These are phyloP conservation scores for Lachancea sp. DNA, from an alignment of 805 yeast genomes.

Conservation along the genomic window DNA sequence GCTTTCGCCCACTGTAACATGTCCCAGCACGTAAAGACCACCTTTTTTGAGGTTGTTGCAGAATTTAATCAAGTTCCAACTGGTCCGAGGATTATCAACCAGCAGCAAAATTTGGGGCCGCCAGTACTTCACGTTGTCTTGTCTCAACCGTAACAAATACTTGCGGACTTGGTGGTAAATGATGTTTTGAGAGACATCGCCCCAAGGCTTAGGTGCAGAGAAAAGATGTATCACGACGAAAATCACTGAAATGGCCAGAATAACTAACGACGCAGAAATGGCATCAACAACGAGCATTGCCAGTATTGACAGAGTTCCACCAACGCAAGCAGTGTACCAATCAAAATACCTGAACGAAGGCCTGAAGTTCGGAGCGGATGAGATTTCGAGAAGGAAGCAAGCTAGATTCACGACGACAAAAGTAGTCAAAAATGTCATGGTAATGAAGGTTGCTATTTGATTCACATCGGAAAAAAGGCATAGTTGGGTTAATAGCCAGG, in stretches of 20 bases:
- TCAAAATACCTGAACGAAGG: slow-evolving; percentile 90
- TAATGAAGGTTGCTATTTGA: slow-evolving; percentile 88
- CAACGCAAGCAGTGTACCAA: slow-evolving; percentile 72
- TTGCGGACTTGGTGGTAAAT: slow-evolving; percentile 96
- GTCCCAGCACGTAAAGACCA: slow-evolving; percentile 87
- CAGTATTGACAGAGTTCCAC: slow-evolving; percentile 58
- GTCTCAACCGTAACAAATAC: slow-evolving; percentile 66
- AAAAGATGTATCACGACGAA: slow-evolving; percentile 79
- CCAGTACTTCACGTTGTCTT: slow-evolving; percentile 97
- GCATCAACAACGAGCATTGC: slow-evolving; percentile 97
- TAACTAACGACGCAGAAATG: slow-evolving; percentile 70
- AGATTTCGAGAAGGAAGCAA: slow-evolving; percentile 77
- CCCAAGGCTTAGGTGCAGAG: slow-evolving; percentile 96
- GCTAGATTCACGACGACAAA: slow-evolving; percentile 92
- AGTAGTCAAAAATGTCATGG: slow-evolving; percentile 96
- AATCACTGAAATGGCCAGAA: slow-evolving; percentile 56
- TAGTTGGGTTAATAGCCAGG: slow-evolving; percentile 78
- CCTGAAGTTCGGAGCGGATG: slow-evolving; percentile 96
- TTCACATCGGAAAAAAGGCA: slow-evolving; percentile 87
- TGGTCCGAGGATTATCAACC: slow-evolving; percentile 86
- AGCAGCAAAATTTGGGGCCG: slow-evolving; percentile 87
- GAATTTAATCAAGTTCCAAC: slow-evolving; percentile 87
- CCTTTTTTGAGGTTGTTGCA: slow-evolving; percentile 95
- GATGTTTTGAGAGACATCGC: slow-evolving; percentile 92
- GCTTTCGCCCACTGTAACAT: slow-evolving; percentile 57